A percentile compares a stretch with the other conserved stretches of the same genome.
Evolutionary conservation across 2,329 filamentous ascomycete species (phyloP).

Genomic region (Pestalotiopsis fici): DNA sequence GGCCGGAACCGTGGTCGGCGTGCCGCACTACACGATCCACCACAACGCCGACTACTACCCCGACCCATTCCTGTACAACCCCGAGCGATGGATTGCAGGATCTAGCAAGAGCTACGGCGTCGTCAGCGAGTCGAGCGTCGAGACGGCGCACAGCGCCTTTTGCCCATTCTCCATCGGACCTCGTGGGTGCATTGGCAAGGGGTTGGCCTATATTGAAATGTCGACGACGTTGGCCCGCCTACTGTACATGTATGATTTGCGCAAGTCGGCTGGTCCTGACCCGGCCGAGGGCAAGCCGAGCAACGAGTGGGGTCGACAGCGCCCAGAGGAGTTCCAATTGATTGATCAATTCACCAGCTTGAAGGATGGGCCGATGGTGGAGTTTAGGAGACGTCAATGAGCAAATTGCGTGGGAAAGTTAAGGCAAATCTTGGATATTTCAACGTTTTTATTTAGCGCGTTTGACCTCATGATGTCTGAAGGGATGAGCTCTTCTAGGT

Average conservation of each 20-base stretch:
- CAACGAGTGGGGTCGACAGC: slow-evolving; percentile 56
- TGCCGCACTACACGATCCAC: slow-evolving; percentile 69
- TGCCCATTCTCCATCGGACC: slow-evolving; percentile 74
- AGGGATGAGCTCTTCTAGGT: too few species aligned
- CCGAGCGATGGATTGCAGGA: slow-evolving; percentile 66
- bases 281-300: slow-evolving; percentile 52
- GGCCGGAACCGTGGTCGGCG: slow-evolving; percentile 62
- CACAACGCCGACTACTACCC: slow-evolving; percentile 66
- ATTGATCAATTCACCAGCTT: slow-evolving; percentile 72
- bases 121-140: slow-evolving; percentile 51
- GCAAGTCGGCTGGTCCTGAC: slow-evolving; percentile 50
- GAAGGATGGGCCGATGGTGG: slow-evolving; percentile 71
- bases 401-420: background rate
- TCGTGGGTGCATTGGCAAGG: slow-evolving; percentile 72
- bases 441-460: too few species aligned
- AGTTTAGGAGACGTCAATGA: slow-evolving; percentile 48
- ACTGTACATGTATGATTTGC: slow-evolving; percentile 63
- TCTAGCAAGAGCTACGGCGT: slow-evolving; percentile 36
- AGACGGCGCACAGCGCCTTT: slow-evolving; percentile 66
- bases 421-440: background rate
- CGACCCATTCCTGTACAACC: slow-evolving; percentile 57
- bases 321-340: slow-evolving; percentile 66
- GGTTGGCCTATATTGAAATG: slow-evolving; percentile 68
- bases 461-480: background rate
- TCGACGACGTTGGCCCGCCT: slow-evolving; percentile 61